phyloP scores from a whole-genome alignment of 352 stramenopile genomes.

The Saprolegnia parasitica region DNA sequence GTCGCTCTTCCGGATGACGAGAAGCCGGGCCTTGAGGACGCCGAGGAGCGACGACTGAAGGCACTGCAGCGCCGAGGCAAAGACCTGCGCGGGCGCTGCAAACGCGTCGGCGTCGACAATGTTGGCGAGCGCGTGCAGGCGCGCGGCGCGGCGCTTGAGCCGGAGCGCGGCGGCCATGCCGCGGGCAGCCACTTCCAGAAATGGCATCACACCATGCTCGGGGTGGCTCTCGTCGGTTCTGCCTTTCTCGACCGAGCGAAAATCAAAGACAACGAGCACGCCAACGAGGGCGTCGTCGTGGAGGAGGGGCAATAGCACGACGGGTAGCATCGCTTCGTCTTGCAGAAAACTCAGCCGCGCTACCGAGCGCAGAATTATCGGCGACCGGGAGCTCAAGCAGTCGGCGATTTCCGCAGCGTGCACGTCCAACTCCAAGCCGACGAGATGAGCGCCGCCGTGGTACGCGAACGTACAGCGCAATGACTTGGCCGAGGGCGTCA shows the following conservation, averaged over 20 bases:
- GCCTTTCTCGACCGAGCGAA: slow-evolving; percentile 52
- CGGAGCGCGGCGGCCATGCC: slow-evolving; percentile 51
- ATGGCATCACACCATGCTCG: slow-evolving; percentile 53
- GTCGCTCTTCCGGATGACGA: slow-evolving; percentile 46
- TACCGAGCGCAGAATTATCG: slow-evolving; percentile 44
- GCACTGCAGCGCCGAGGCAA: slow-evolving; percentile 37
- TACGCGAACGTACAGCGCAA: slow-evolving; percentile 51
- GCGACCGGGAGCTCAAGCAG: slow-evolving; percentile 28
- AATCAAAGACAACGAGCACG: slow-evolving; percentile 56
- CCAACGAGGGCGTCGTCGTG: slow-evolving; percentile 61
- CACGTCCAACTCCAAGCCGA: not conserved
- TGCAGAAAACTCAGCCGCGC: slow-evolving; percentile 35
- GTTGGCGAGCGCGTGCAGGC: slow-evolving; percentile 44
- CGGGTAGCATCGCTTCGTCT: slow-evolving; percentile 37
- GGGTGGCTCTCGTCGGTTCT: slow-evolving; percentile 54
- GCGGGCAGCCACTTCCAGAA: slow-evolving; percentile 41
- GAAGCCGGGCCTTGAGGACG: slow-evolving; percentile 47
- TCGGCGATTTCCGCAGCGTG: not conserved
- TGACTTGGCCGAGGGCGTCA: slow-evolving; percentile 42
- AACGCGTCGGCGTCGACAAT: slow-evolving; percentile 39
- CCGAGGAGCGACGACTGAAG: slow-evolving; percentile 42
- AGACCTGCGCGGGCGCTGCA: slow-evolving; percentile 50
- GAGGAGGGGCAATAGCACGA: slow-evolving; percentile 56
- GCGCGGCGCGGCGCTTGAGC: slow-evolving; percentile 50
- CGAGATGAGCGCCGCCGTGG: slow-evolving; percentile 37